Evolutionary conservation across 129 eudicot species (phyloP).

Genomic region (Deinandra increscens): DNA sequence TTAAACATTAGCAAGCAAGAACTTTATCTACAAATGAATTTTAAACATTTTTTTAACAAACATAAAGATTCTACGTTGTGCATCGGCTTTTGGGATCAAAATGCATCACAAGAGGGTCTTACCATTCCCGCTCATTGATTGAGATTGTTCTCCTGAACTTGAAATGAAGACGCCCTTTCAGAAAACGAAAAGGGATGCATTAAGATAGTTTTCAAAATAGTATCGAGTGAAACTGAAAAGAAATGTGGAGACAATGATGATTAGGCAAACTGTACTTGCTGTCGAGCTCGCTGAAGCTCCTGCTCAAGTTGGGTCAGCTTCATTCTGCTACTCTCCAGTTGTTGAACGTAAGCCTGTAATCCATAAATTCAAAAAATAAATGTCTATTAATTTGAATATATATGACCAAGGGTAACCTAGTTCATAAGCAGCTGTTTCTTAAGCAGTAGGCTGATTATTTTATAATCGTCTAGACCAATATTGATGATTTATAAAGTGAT

Average conservation of each 20-base stretch:
- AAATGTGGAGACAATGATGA: conserved; percentile 16
- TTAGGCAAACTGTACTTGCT: conserved; percentile 60
- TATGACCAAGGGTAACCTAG: background rate
- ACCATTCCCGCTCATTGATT: conserved; percentile 90
- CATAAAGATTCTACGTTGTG: too few species aligned
- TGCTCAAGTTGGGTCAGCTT: conserved; percentile 95
- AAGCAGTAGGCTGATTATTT: conserved; percentile 1
- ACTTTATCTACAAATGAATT: too few species aligned
- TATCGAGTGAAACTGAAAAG: background rate
- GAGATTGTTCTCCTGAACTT: conserved; percentile 92
- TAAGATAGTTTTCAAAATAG: conserved; percentile 11
- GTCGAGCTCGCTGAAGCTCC: conserved; percentile 98
- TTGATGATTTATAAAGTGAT: background rate
- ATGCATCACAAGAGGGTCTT: conserved; percentile 17
- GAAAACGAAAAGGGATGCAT: conserved; percentile 21
- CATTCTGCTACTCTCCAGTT: conserved; percentile 93
- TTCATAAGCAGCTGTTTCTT: background rate
- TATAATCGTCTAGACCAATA: background rate
- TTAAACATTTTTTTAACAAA: too few species aligned
- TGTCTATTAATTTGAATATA: background rate
- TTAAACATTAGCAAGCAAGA: too few species aligned
- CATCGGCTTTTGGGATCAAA: too few species aligned
- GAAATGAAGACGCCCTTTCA: conserved; percentile 90
- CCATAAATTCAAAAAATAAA: background rate
- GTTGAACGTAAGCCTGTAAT: conserved; percentile 95